Conservation (phyloP, 2,329 filamentous ascomycete genomes). For the Erysiphe pulchra region DNA sequence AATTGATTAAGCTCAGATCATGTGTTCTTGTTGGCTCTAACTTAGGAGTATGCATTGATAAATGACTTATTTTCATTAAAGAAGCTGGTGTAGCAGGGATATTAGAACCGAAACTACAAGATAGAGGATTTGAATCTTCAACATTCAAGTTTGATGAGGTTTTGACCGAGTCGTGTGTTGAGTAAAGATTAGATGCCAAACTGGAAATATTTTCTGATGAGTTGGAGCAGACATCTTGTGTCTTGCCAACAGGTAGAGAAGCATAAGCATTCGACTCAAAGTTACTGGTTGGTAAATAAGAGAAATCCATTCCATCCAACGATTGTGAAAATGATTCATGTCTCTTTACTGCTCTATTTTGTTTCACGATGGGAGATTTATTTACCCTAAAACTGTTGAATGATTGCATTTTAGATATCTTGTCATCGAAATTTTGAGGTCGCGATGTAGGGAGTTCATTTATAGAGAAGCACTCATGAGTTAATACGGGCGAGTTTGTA, state of each 20-base stretch:
- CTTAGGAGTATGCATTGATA: slow-evolving; percentile 16
- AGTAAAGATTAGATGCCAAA: slow-evolving; percentile 43
- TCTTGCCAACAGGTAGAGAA: slow-evolving; percentile 18
- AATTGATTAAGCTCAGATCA: background rate
- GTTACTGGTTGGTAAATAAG: slow-evolving; percentile 15
- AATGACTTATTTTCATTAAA: slow-evolving; percentile 44
- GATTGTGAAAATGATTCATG: slow-evolving; percentile 19
- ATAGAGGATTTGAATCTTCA: slow-evolving; percentile 19
- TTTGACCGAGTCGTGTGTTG: slow-evolving; percentile 34
- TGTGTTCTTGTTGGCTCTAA: slow-evolving; percentile 13
- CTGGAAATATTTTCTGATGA: slow-evolving; percentile 36
- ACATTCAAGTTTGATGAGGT: slow-evolving; percentile 42
- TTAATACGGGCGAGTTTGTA: slow-evolving; percentile 11
- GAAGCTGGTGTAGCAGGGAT: slow-evolving; percentile 69
- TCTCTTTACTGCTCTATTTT: slow-evolving; percentile 18
- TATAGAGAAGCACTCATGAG: slow-evolving; percentile 9
- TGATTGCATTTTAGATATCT: slow-evolving; percentile 3
- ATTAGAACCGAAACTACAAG: slow-evolving; percentile 9
- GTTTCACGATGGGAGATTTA: slow-evolving; percentile 17
- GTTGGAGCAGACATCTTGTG: slow-evolving; percentile 36
- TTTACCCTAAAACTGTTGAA: slow-evolving; percentile 12
- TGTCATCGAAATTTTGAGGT: slow-evolving; percentile 6
- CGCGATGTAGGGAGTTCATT: slow-evolving; percentile 6
- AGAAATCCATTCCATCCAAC: slow-evolving; percentile 14
- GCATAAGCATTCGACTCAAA: slow-evolving; percentile 4